phyloP scores from a whole-genome alignment of 306 rosid species.

The Leucaena leucocephala region DNA sequence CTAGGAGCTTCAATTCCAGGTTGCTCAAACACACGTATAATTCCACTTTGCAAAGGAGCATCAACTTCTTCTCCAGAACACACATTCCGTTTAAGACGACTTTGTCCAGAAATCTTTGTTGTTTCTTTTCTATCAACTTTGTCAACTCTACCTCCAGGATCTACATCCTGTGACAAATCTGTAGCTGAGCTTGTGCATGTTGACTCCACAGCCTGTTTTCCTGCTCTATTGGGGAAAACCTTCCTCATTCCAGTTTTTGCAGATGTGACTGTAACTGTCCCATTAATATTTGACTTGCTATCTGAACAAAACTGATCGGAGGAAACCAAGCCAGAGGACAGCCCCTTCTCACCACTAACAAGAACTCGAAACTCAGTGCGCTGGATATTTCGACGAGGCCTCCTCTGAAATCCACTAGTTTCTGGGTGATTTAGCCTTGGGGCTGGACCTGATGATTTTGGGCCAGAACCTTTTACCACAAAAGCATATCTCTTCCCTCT shows the following conservation, averaged over 20 bases:
- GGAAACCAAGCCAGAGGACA: conserved; percentile 47
- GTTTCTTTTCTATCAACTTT: conserved; percentile 61
- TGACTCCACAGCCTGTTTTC: conserved; percentile 54
- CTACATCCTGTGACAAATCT: conserved; percentile 46
- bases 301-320: conserved; percentile 54
- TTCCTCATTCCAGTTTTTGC: conserved; percentile 64
- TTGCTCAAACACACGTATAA: conserved; percentile 90
- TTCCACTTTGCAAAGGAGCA: conserved; percentile 89
- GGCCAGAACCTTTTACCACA: conserved; percentile 67
- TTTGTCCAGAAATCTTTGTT: conserved; percentile 63
- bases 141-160: conserved; percentile 57
- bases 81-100: conserved; percentile 70
- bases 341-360: conserved; percentile 64
- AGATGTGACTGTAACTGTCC: conserved; percentile 47
- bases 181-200: conserved; percentile 23
- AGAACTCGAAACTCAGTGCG: conserved; percentile 89
- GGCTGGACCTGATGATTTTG: conserved; percentile 56
- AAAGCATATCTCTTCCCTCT: conserved; percentile 73
- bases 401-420: conserved; percentile 61
- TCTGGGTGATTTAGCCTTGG: conserved; percentile 53
- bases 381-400: conserved; percentile 65
- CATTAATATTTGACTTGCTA: conserved; percentile 51
- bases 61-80: conserved; percentile 80
- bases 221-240: conserved; percentile 48
- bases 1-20: conserved; percentile 99